Conservation (phyloP, 2,329 filamentous ascomycete species). For the Seiridium unicorne region DNA sequence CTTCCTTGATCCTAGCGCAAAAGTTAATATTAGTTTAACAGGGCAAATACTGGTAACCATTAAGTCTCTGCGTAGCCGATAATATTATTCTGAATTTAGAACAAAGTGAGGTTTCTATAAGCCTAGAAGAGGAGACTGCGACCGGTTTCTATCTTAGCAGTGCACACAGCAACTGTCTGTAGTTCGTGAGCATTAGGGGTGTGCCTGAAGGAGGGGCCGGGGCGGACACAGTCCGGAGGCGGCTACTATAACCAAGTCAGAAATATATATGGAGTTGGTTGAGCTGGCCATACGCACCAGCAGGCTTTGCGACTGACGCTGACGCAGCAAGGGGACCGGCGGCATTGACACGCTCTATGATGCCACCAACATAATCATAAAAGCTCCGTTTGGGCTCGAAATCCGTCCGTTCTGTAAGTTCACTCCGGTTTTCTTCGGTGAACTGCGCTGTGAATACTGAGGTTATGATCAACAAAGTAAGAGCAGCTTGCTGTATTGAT, state of each 20-base stretch:
- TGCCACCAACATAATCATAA: not conserved
- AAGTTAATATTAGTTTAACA: too few species aligned
- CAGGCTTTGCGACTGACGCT: not conserved
- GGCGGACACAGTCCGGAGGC: not conserved
- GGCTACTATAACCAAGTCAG: not conserved
- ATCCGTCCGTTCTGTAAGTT: not conserved
- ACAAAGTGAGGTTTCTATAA: too few species aligned
- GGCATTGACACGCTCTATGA: not conserved
- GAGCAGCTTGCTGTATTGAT: constrained; percentile 5
- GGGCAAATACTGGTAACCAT: too few species aligned
- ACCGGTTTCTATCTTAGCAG: too few species aligned
- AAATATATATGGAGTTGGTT: not conserved
- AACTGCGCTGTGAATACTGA: not conserved
- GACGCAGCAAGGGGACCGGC: not conserved
- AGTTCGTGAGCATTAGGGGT: not conserved
- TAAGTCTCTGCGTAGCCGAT: too few species aligned
- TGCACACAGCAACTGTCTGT: too few species aligned
- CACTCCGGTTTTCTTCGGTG: not conserved
- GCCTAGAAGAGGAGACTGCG: too few species aligned
- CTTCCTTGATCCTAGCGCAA: too few species aligned
- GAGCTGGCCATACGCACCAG: not conserved
- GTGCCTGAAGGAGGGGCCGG: not conserved
- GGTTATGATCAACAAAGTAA: not conserved
- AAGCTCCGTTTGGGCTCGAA: not conserved
- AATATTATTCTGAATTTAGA: too few species aligned